Evolutionary conservation across 2,329 filamentous ascomycete species (phyloP), one percentile per base, ranked within the genome.

Genomic region (Dothidotthia symphoricarpi): DNA sequence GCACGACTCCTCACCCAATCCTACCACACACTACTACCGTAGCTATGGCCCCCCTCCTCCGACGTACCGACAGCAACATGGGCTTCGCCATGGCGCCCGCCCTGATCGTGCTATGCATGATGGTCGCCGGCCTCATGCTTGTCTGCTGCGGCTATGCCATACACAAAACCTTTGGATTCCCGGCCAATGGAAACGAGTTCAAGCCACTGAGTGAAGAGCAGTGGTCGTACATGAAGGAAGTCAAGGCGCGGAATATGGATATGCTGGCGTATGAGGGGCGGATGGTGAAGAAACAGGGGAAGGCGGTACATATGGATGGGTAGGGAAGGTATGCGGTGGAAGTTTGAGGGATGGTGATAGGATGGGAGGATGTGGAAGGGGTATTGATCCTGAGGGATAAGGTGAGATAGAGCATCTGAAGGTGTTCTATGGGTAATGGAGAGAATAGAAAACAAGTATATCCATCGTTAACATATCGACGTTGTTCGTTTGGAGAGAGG

Each of bases 141-240:
- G 40, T 52, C 26, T 47, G 47, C 42, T 36, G 44, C 14, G 53
- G 46, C 14, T 58, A 43, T 28, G 55, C 55, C 3, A 24, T 55
- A 6, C 45, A 55, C 26, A 36, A 38, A 7, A 39, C 41, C 11
- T 54, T 48, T 28, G 51, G 49, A 8, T 51, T 55, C 28, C 27
- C 17, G 11, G 4, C 22, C 7, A 35, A 43, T 13, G 31, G 16
- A 3, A 48, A 51, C 13, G 36, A 33, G 1, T 28, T 55, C 30
- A 52, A 45, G 33, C 42, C 36, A 0, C 28, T 41, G 12, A 40
- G 36, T 1, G 27, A 14, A 3, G 49, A 44, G n/a, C 55, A 58
- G 27, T 41, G 41, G 13, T 40, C 46, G 11, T 58, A 58, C 17
- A 58, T 58, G 55, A 41, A 49, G 3, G 51, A 51, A 25, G 53